Evolutionary conservation across 805 yeast genomes (phyloP).

Genomic region (Wickerhamia fluorescens): DNA sequence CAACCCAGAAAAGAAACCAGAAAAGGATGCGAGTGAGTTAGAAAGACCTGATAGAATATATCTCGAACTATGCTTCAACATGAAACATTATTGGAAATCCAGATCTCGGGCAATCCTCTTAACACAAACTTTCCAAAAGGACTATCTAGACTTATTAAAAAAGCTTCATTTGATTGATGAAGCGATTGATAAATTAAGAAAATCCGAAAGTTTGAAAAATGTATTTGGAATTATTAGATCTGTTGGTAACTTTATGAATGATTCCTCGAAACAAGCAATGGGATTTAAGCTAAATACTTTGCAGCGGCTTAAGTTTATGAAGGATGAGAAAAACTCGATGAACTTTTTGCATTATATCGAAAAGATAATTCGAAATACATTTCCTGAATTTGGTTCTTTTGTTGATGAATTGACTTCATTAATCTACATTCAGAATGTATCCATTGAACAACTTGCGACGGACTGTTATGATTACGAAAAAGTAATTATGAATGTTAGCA

Average conservation of each 20-base stretch:
- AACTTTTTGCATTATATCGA: constrained; percentile 92
- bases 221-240: constrained; percentile 80
- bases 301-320: constrained; percentile 82
- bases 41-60: constrained; percentile 84
- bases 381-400: constrained; percentile 72
- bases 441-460: constrained; percentile 71
- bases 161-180: constrained; percentile 67
- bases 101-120: constrained; percentile 79
- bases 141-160: constrained; percentile 60
- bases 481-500: constrained; percentile 60
- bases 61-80: constrained; percentile 73
- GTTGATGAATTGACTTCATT: constrained; percentile 63
- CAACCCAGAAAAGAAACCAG: constrained; percentile 37
- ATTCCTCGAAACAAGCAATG: constrained; percentile 79
- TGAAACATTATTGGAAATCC: constrained; percentile 87
- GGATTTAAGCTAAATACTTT: constrained; percentile 91
- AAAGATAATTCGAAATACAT: constrained; percentile 72
- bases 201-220: constrained; percentile 60
- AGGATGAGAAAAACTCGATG: constrained; percentile 80
- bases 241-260: constrained; percentile 97
- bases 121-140: constrained; percentile 65
- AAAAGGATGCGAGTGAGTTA: constrained; percentile 66
- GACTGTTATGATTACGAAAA: constrained; percentile 64
- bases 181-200: constrained; percentile 61
- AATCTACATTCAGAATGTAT: constrained; percentile 57